A percentile compares a stretch with the other conserved stretches of the same genome.
phyloP scores from a whole-genome alignment of 2,329 filamentous ascomycete genomes.

The Venturia pyrina region DNA sequence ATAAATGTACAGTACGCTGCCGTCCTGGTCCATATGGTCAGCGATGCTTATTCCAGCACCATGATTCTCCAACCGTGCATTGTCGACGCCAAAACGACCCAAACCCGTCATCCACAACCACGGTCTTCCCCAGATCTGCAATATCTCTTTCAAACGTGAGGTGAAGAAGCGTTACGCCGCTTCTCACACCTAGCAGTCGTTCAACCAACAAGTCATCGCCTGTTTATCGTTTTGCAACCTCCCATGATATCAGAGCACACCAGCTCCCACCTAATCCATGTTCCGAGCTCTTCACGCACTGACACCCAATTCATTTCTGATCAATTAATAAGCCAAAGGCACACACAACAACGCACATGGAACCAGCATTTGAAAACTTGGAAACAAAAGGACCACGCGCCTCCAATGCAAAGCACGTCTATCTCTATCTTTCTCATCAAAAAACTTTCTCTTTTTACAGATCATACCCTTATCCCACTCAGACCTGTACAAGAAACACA shows the following conservation, averaged over 20 bases:
- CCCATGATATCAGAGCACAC: no score
- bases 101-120: no score
- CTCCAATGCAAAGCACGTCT: not conserved
- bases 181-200: no score
- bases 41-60: no score
- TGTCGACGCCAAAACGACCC: no score
- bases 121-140: no score
- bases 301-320: not conserved
- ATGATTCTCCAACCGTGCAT: no score
- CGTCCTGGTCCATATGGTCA: not conserved
- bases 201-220: no score
- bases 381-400: not conserved
- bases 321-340: not conserved
- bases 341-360: not conserved
- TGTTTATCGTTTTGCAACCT: no score
- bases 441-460: not conserved
- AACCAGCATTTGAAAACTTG: not conserved
- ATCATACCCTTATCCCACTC: not conserved
- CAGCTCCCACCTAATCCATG: not conserved
- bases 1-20: not conserved
- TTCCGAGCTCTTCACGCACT: not conserved
- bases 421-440: not conserved
- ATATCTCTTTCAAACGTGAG: no score
- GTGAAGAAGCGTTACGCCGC: no score
- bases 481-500: not conserved